Base-by-base conservation (phyloP, 495 filamentous ascomycete genomes). In the Hypoxylon fragiforme region DNA sequence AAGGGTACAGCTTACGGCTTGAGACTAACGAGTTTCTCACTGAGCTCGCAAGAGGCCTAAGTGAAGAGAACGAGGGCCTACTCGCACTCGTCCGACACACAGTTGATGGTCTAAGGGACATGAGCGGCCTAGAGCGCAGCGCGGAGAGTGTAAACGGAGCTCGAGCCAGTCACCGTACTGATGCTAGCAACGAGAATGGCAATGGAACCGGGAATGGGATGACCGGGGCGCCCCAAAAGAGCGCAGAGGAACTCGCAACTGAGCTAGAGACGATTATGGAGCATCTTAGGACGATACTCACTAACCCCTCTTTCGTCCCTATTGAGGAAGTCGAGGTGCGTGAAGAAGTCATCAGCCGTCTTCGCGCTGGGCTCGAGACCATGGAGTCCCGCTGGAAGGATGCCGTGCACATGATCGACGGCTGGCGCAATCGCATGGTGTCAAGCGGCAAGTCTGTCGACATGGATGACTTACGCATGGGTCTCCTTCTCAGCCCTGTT, bases 21-120 rank as follows among this genome's bases (percentile, higher is more conserved):
- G 95, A 97, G 72, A 96, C 94, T 3, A 92, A 90, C 14, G 88
- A 90, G 39, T 97, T 96, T 67, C 74, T 98, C 37, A 95, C 94
- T 1, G 83, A 92, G 63, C 72, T 97, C 50, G 90, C 90, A 15
- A 90, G 91, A 72, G 85, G 83, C 12, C 73, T 97, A 28, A 95
- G 91, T 57, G 91, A 96, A 60, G 94, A 98, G 69, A 98, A 98
- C 57, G 94, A 97, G 66, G 80, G 81, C 1, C 65, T 98, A 16
- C 85, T 94, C 7, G 76, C 76, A 1, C 76, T 97, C 32, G 75
- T 95, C 15, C 77, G 87, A 44, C 80, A 82, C 38, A 89, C 89
- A 2, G 73, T 91, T 5, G 74, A 81, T 8, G 88, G 81, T 2
- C 70, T 98, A 45, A 85, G 85, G 51, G 85, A 91, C 39, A 76